Percentiles rank a stretch among this genome's conserved stretches.
Evolutionary conservation across 2,329 filamentous ascomycete species (phyloP).

Genomic region (Aspergillus sp.): DNA sequence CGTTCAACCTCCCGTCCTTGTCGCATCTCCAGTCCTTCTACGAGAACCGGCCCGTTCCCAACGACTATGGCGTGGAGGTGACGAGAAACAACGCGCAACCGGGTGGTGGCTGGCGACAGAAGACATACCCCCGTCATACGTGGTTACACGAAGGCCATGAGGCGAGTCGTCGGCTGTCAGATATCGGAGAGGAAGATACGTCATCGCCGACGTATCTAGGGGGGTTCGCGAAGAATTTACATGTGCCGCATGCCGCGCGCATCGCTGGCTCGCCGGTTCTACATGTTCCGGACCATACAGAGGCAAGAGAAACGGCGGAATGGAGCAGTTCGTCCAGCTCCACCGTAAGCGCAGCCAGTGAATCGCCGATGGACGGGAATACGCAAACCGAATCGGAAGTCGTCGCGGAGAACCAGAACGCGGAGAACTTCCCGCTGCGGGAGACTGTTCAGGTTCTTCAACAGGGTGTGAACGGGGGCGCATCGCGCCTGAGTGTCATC

Average conservation of each 20-base stretch:
- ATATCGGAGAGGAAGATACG: slow-evolving; percentile 46
- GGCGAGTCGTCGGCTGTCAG: slow-evolving; percentile 42
- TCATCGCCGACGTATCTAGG: slow-evolving; percentile 24
- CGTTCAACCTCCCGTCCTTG: slow-evolving; percentile 49
- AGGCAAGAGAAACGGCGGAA: slow-evolving; percentile 43
- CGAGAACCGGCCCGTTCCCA: slow-evolving; percentile 18
- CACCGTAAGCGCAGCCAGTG: slow-evolving; percentile 33
- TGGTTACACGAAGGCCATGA: slow-evolving; percentile 39
- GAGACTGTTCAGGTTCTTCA: slow-evolving; percentile 1
- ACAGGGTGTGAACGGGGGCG: slow-evolving; percentile 17
- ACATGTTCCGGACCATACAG: slow-evolving; percentile 50
- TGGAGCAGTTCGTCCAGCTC: slow-evolving; percentile 39
- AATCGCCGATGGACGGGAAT: slow-evolving; percentile 15
- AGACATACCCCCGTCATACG: slow-evolving; percentile 31
- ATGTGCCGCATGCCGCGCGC: slow-evolving; percentile 9
- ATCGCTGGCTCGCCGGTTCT: slow-evolving; percentile 17
- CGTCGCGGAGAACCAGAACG: slow-evolving; percentile 2
- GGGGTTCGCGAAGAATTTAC: slow-evolving; percentile 14
- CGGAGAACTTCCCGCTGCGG: slow-evolving; percentile 3
- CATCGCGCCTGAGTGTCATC: slow-evolving; percentile 32
- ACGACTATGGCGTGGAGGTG: slow-evolving; percentile 8
- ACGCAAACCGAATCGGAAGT: slow-evolving; percentile 5
- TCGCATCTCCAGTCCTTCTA: slow-evolving; percentile 41
- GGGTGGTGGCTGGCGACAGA: slow-evolving; percentile 21
- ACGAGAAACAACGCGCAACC: slow-evolving; percentile 1